These are phyloP conservation scores for Stephania cephalantha DNA, from an alignment of 164 flowering plant species.

Conservation along the genomic window DNA sequence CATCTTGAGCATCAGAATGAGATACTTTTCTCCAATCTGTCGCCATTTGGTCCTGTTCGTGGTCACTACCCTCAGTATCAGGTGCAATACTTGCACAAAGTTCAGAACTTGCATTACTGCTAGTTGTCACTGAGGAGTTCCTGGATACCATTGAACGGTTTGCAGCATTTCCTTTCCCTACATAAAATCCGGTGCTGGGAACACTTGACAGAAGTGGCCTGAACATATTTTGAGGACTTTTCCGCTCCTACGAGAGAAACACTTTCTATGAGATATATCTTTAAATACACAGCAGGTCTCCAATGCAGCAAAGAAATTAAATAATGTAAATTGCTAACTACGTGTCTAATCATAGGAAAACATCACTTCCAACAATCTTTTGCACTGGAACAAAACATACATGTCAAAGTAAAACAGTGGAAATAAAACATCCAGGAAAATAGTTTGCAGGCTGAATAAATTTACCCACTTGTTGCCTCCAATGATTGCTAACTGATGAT, in stretches of 20 bases:
- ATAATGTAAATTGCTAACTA: neutral
- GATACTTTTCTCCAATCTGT: conserved; percentile 33
- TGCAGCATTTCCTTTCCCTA: conserved; percentile 53
- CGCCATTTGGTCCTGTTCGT: conserved; percentile 44
- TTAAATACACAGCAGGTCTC: neutral
- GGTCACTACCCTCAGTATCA: conserved; percentile 68
- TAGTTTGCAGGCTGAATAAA: neutral
- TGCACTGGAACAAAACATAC: neutral
- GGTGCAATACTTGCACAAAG: conserved; percentile 51
- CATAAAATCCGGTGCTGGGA: conserved; percentile 74
- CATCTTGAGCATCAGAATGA: conserved; percentile 43
- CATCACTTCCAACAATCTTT: neutral
- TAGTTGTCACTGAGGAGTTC: conserved; percentile 75
- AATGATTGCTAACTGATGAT: neutral
- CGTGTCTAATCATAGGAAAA: neutral
- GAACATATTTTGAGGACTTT: conserved; percentile 87
- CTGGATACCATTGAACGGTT: conserved; percentile 54
- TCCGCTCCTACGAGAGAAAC: conserved; percentile 60
- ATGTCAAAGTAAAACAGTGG: neutral
- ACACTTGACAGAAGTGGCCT: conserved; percentile 95
- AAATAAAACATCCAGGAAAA: neutral
- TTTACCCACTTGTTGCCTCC: neutral
- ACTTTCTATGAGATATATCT: neutral
- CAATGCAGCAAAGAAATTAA: neutral
- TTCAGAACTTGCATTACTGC: conserved; percentile 88